Evolutionary conservation across 2,329 filamentous ascomycete genomes (phyloP), one percentile per base, ranked within the genome.

Genomic region (Penicillium sp.): DNA sequence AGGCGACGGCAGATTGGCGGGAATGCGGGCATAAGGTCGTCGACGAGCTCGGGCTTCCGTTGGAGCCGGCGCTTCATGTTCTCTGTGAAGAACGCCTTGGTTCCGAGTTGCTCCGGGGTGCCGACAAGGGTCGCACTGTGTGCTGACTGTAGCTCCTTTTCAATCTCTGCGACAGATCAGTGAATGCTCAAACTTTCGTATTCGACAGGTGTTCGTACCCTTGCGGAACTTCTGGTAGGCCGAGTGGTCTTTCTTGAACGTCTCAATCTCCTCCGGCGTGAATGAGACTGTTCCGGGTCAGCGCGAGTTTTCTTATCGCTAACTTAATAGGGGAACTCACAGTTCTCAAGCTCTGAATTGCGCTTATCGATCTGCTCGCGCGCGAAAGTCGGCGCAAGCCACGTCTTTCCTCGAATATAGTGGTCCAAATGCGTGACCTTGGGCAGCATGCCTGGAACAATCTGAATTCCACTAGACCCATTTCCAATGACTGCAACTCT

Each of bases 391-490:
- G 73, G 71, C 1, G 71, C 60, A 3, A 79, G 61, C 70, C 73
- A 77, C 0, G 74, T 75, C 13, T 67, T 69, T 13, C 67, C 71
- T 7, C 74, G 69, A 35, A 76, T 67, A 58, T 77, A 78, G 44
- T 78, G 73, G 41, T 76, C 74, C 44, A 79, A 71, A 45, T 74
- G 72, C 21, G 70, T 61, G 17, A 74, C 75, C 23, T 88, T 74
- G 7, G 74, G 73, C 50, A 75, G 63, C 61, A 76, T 71, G 1
- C 68, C 71, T 26, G 78, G 78, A 13, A 81, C 72, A 31, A 79
- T 74, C 63, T 81, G 79, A 23, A 80, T 77, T 7, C 75, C 78
- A 62, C 75, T 78, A 3, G 77, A 76, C 3, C 78, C 77, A 56
- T 75, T 76, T 3, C 76, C 76, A 49, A 78, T 73, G 6, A 79